Base-by-base conservation (phyloP, 2,329 filamentous ascomycete species). In the Rhinocladiella mackenziei region DNA sequence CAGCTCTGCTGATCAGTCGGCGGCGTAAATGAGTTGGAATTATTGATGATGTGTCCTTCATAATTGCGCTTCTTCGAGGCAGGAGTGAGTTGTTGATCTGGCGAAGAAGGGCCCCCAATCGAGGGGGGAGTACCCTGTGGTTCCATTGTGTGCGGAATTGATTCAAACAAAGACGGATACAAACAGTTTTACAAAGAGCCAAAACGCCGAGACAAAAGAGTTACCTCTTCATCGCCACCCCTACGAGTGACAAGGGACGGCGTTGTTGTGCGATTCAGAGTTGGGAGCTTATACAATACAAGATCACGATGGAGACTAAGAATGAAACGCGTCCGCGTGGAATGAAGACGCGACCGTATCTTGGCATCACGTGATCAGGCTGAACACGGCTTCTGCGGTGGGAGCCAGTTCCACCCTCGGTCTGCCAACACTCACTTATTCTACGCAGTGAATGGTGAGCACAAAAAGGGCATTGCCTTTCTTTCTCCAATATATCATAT, bases 41-140 rank as follows among this genome's bases (percentile, higher is more conserved):
- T 29, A 19, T 41, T 5, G 15, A 53, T 18, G 11, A 50, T 19
- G 8, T 43, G 36, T 23, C 50, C 50, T 19, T 50, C 39, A 22
- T 43, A 43, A 18, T 53, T 53, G 26, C 50, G 39, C 41, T 53
- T 53, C 29, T 39, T 50, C 17, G 50, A 53, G 29, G 39, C 25
- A 32, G 46, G 49, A 10, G 40, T 48, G 33, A 45, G 20, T 23
- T 51, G 48, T n/a, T 41, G 28, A 29, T 36, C 15, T 13, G 40
- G 25, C n/a, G 35, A 35, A 37, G 48, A 35, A 42, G 44, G 40
- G 15, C 26, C 39, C 11, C 15, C 39, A 25, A n/a, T 29, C 30
- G 36, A 14, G 33, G 41, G 25, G n/a, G 29, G n/a, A 18, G 32
- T 19, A 22, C 26, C 15, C 4, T 35, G 26, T 17, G 20, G n/a